phyloP scores from a whole-genome alignment of 2,329 filamentous ascomycete species.

The Alternaria sp. region DNA sequence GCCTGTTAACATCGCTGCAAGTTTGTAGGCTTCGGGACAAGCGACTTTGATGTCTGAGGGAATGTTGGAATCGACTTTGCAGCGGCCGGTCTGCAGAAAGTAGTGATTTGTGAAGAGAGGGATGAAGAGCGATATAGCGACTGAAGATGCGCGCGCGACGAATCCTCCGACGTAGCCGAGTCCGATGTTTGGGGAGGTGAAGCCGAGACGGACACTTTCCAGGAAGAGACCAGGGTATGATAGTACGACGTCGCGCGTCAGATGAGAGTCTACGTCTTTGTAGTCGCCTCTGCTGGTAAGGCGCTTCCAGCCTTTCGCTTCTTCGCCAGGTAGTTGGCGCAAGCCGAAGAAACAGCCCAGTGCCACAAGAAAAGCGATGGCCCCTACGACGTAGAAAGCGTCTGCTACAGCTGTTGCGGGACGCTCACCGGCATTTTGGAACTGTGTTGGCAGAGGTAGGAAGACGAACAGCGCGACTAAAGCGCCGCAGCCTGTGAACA shows the following conservation, averaged over 20 bases:
- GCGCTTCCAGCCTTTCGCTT: conserved; percentile 71
- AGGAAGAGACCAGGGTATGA: conserved; percentile 57
- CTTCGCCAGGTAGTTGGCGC: conserved; percentile 70
- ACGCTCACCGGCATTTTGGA: conserved; percentile 74
- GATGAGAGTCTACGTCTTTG: conserved; percentile 24
- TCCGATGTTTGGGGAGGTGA: conserved; percentile 77
- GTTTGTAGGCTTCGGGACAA: conserved; percentile 84
- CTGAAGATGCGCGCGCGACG: conserved; percentile 90
- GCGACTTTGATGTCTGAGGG: conserved; percentile 76
- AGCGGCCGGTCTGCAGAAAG: conserved; percentile 82
- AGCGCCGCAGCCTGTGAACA: conserved; percentile 92
- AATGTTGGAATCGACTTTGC: conserved; percentile 59
- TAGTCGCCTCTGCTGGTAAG: conserved; percentile 39
- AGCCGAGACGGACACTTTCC: conserved; percentile 64
- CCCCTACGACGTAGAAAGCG: conserved; percentile 86
- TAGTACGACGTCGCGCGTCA: conserved; percentile 62
- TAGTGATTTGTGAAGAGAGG: conserved; percentile 92
- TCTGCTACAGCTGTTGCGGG: conserved; percentile 76
- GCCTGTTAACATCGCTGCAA: conserved; percentile 86
- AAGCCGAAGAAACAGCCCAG: conserved; percentile 81
- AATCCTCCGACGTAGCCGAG: conserved; percentile 93
- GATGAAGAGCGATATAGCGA: conserved; percentile 93
- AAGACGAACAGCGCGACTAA: conserved; percentile 83
- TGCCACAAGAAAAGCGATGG: conserved; percentile 73
- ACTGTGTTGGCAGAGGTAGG: conserved; percentile 82